Evolutionary conservation across 352 stramenopile species (phyloP), one percentile per base, ranked within the genome.

Genomic region (Phytopythium aichiense): DNA sequence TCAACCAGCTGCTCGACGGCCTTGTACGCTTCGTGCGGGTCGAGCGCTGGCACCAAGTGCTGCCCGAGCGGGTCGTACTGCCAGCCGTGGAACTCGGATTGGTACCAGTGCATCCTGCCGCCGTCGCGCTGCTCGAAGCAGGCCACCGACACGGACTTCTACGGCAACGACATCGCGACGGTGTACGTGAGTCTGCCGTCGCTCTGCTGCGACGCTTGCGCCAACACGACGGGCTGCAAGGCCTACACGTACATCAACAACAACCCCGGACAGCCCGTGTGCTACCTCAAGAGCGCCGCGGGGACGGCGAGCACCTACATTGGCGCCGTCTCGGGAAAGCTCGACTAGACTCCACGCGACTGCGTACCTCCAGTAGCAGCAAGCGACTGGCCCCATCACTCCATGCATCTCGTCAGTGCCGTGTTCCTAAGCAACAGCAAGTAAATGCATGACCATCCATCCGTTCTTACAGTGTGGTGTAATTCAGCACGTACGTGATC

Each of bases 211-310:
- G 69, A 80, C 15, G 71, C 64, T 8, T 84, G 76, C 64, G 51
- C 65, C 9, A 68, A 63, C 20, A 76, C 57, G 8, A 33, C 48
- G 0, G 68, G 75, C 23, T 84, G 75, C 60, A 65, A 71, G 64
- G 72, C 68, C 30, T 84, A 81, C 65, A 81, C 75, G 46, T 84
- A 68, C 63, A 69, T 81, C 58, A 81, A 84, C 66, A 74, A 61
- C 60, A 72, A 74, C 46, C 66, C 74, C 37, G 66, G 70, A 28
- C 48, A 60, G 42, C 69, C 74, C 1, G 68, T 65, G 53, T 82
- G 74, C 56, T 82, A 79, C 56, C 59, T 82, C 48, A 82, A 82
- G 55, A 72, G 58, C 40, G 68, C 61, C n/a, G 55, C 59, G 11
- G 65, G 66, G 9, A 56, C 55, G 5, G 31, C 57, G 13, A 60